Base-by-base conservation (phyloP, 768 basidiomycete genomes). In the Suillus plorans region DNA sequence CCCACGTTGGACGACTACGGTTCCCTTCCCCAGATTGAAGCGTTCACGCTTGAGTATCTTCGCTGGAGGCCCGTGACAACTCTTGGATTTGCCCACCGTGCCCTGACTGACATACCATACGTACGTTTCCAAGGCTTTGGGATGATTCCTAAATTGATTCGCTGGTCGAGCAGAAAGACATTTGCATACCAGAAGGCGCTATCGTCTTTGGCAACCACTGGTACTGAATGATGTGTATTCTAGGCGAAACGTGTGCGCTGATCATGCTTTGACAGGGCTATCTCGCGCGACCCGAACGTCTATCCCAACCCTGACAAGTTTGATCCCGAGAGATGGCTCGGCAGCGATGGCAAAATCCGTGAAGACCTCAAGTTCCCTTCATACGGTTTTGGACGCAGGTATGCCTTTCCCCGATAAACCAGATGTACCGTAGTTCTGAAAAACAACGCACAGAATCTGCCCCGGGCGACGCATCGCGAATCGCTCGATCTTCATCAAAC, bases 401-500 rank as follows among this genome's bases (percentile, higher is more conserved):
- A 41, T 62, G 63, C 20, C 58, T 6, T 18, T 31, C 22, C 59
- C 22, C 37, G 37, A 56, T 57, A 3, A 22, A 4, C 37, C 20
- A 20, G 25, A 28, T 6, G 12, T 34, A 13, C 37, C 5, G 4
- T 34, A 8, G 34, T 16, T 1, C 12, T 5, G 5, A n/a, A n/a
- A 34, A 25, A 4, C 16, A 4, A 45, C 34, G 61, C 28, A 13
- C n/a, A 85, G 88, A 22, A 80, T 89, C 7, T 91, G 89, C 65
- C 88, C 88, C 0, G 89, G 89, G 0, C 84, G 85, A 68, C 82
- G 88, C 71, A 83, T 91, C 39, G 89, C 74, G 25, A 73, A 76
- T 74, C 83, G 87, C 5, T 90, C 89, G 8, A 74, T 91, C 3
- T 89, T 88, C 69, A 78, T 91, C 67, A 90, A 88, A 63, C 82